Base-by-base conservation (phyloP, 2,329 filamentous ascomycete genomes). In the Coleophoma crateriformis region DNA sequence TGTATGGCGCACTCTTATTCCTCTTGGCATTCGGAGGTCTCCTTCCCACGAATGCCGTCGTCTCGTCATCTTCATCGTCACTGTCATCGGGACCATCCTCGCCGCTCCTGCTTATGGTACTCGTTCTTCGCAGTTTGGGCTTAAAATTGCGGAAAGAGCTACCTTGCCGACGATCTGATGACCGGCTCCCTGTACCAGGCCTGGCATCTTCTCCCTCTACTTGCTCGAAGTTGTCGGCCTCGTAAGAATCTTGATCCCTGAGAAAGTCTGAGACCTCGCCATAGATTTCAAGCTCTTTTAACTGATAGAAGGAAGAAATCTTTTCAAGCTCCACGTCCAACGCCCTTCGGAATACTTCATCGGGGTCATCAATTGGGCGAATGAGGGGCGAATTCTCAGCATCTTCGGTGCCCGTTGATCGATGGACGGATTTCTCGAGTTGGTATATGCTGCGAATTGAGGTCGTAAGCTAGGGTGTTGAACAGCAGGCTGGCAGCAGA, bases 241-340 rank as follows among this genome's bases (percentile, higher is more conserved):
- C 73, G 49, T 84, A 82, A 14, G 78, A 76, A 52, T 91, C 80
- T 39, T 89, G 80, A 62, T 97, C 92, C 45, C 76, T 76, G 49
- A 92, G 69, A n/a, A 97, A 72, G 34, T 85, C 79, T 44, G 86
- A 82, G 8, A 92, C 82, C 65, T 96, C 92, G 47, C 85, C 83
- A 52, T 87, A 82, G 13, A 99, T 83, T 66, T 97, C 92, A 20
- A 82, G 76, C 69, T 99, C 91, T 68, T 99, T 99, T 53, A 89
- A 71, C 54, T 84, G 79, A 68, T 94, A 97, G 68, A 99, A 99
- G 0, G 86, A 87, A 61, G 82, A 87, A 53, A 99, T 90, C 75
- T 97, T 97, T 64, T 97, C 91, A 46, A 99, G 73, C 67, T 99
- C 94, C 39, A 87, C 79, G 62, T 95, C 90, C 15, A 99, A 79